phyloP scores from a whole-genome alignment of 192 early-diverging fungal species.

The Entomortierella parvispora region DNA sequence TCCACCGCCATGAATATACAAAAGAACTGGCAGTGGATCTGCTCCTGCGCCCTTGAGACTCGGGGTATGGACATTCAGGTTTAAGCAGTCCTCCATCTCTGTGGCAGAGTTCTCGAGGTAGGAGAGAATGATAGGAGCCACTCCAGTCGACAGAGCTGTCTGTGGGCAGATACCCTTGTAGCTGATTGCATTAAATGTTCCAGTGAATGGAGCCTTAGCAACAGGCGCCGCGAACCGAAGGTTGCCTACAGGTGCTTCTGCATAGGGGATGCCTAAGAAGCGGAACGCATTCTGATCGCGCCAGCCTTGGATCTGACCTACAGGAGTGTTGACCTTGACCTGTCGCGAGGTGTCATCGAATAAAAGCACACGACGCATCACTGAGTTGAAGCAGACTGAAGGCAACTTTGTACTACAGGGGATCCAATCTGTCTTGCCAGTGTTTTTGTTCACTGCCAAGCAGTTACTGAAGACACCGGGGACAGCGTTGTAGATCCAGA shows the following conservation, averaged over 20 bases:
- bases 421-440: slow-evolving; percentile 38
- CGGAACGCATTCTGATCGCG: slow-evolving; percentile 34
- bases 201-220: slow-evolving; percentile 29
- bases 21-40: slow-evolving; percentile 63
- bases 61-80: slow-evolving; percentile 65
- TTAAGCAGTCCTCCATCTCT: slow-evolving; percentile 65
- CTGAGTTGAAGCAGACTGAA: slow-evolving; percentile 32
- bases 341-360: slow-evolving; percentile 48
- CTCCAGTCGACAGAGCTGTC: slow-evolving; percentile 36
- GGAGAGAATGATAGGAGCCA: slow-evolving; percentile 16
- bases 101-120: slow-evolving; percentile 30
- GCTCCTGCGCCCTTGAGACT: slow-evolving; percentile 25
- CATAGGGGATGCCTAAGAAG: slow-evolving; percentile 64
- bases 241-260: slow-evolving; percentile 47
- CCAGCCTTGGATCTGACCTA: slow-evolving; percentile 36
- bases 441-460: slow-evolving; percentile 39
- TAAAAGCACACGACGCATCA: slow-evolving; percentile 33
- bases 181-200: slow-evolving; percentile 30
- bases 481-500: slow-evolving; percentile 41
- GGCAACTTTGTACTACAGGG: slow-evolving; percentile 31
- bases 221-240: slow-evolving; percentile 59
- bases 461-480: slow-evolving; percentile 34
- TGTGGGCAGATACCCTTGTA: slow-evolving; percentile 43
- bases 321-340: slow-evolving; percentile 43
- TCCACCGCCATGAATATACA: slow-evolving; percentile 70